Evolutionary conservation across 2,329 filamentous ascomycete genomes (phyloP).

Genomic region (Plenodomus lindquistii): DNA sequence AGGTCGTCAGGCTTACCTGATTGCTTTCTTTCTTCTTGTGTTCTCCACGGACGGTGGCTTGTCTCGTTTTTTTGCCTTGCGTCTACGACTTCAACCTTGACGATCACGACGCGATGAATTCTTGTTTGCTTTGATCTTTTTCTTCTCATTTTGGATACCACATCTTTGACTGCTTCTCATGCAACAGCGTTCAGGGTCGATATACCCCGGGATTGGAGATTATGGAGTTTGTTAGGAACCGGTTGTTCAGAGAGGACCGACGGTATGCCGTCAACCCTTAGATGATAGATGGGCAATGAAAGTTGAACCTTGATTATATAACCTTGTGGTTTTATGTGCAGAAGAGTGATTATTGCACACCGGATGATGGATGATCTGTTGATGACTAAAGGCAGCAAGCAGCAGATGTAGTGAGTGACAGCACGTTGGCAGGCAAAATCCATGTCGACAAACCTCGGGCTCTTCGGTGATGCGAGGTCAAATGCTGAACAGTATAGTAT

Average conservation of each 20-base stretch:
- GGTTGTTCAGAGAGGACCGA: neutral
- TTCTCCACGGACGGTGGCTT: too few relatives aligned
- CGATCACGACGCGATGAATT: neutral
- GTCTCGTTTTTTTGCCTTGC: constrained; percentile 11
- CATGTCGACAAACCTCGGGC: too few relatives aligned
- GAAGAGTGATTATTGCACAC: too few relatives aligned
- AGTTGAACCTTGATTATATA: too few relatives aligned
- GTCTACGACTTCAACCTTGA: neutral
- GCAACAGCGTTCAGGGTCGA: constrained; percentile 8
- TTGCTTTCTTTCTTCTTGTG: neutral
- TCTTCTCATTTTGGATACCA: constrained; percentile 19
- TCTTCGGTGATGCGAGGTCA: too few relatives aligned
- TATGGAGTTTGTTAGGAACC: neutral
- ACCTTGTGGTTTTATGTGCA: too few relatives aligned
- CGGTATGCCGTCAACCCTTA: constrained; percentile 6
- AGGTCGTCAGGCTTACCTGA: neutral
- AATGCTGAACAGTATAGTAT: too few relatives aligned
- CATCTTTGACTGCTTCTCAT: constrained; percentile 14
- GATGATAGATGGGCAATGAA: constrained; percentile 2
- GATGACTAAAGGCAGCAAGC: too few relatives aligned
- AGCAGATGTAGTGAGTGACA: too few relatives aligned
- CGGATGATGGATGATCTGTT: too few relatives aligned
- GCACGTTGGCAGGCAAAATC: too few relatives aligned
- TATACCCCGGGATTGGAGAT: constrained; percentile 14
- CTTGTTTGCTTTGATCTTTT: constrained; percentile 5